phyloP scores from a whole-genome alignment of 768 basidiomycete genomes.

The Trametes sanguinea region DNA sequence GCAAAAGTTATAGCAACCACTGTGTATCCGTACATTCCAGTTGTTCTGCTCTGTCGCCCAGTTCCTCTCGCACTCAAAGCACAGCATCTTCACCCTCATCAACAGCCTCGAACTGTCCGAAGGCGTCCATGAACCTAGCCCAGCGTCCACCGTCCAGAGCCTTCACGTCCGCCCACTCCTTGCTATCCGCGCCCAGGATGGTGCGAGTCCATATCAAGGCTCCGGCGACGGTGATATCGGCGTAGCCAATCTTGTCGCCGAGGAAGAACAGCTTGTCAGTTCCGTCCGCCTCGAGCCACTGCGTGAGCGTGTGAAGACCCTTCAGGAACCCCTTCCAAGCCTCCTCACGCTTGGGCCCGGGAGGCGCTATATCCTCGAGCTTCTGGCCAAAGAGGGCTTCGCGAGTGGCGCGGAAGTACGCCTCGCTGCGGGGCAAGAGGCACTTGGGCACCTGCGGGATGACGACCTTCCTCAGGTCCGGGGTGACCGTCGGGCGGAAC shows the following conservation, averaged over 20 bases:
- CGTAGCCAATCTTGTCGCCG: slow-evolving; percentile 34
- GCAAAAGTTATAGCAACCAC: no score
- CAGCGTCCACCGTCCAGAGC: slow-evolving; percentile 44
- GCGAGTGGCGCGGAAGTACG: slow-evolving; percentile 39
- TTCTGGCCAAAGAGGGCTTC: slow-evolving; percentile 23
- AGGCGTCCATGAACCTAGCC: slow-evolving; percentile 35
- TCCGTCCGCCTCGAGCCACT: slow-evolving; percentile 35
- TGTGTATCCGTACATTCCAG: no score
- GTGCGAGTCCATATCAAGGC: slow-evolving; percentile 39
- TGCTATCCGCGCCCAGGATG: slow-evolving; percentile 30
- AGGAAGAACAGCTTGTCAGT: slow-evolving; percentile 35
- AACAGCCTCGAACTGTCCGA: slow-evolving; percentile 35
- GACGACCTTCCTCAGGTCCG: slow-evolving; percentile 12
- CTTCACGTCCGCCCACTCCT: slow-evolving; percentile 37
- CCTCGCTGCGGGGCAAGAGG: slow-evolving; percentile 16
- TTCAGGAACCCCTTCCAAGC: slow-evolving; percentile 26
- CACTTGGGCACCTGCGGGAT: slow-evolving; percentile 12
- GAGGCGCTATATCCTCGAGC: slow-evolving; percentile 38
- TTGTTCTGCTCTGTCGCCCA: no score
- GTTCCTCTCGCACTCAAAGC: slow-evolving; percentile 24
- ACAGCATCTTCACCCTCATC: slow-evolving; percentile 33
- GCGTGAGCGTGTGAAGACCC: slow-evolving; percentile 30
- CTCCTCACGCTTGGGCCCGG: slow-evolving; percentile 1
- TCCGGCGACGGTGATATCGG: slow-evolving; percentile 38
- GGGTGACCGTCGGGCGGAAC: slow-evolving; percentile 28